Base-by-base conservation (phyloP, 1,284 basidiomycete genomes). In the Microbotryum violaceum region DNA sequence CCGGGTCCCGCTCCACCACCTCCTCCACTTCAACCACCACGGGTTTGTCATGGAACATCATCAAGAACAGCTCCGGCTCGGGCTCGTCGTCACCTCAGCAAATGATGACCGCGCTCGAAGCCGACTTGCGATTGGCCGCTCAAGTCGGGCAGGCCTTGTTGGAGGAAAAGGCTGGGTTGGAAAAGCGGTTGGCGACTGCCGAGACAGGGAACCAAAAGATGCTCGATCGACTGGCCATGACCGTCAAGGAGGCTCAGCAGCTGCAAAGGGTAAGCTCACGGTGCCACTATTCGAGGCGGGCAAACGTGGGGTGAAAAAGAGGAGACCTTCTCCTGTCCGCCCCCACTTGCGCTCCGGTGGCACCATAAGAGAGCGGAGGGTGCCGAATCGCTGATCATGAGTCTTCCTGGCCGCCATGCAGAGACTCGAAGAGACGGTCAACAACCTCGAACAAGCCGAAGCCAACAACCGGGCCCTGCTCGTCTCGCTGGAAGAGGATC, bases 91-190 rank as follows among this genome's bases (percentile, higher is more conserved):
- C 37, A 14, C 37, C 37, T 12, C 37, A 42, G 12, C 37, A 42
- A 14, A 42, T 42, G 37, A 42, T 42, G 37, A 10, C 16, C 37
- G 37, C 37, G 37, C 56, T 70, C 52, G 70, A 70, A 51, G 63
- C 55, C 21, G 62, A 68, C 48, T 56, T 71, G 42, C 49, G 61
- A 6, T 54, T 70, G 21, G 66, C 66, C 37, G 70, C 70, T 9
- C 53, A 96, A 78, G 87, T 97, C 53, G 93, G 93, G 1, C 89
- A 91, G 75, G 91, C 91, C 2, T 77, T 97, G 51, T 75, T 97
- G 54, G 84, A 88, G 71, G 65, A 72, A 48, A 70, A 70, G 61
- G 50, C 55, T 9, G 50, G 29, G n/a, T 57, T 70, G 7, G 69
- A 70, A 50, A 33, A 44, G 12, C 45, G 61, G 20, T 44, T 68